These are phyloP conservation scores for Xerocomus spinulosus DNA, from an alignment of 768 basidiomycete genomes.

Conservation along the genomic window DNA sequence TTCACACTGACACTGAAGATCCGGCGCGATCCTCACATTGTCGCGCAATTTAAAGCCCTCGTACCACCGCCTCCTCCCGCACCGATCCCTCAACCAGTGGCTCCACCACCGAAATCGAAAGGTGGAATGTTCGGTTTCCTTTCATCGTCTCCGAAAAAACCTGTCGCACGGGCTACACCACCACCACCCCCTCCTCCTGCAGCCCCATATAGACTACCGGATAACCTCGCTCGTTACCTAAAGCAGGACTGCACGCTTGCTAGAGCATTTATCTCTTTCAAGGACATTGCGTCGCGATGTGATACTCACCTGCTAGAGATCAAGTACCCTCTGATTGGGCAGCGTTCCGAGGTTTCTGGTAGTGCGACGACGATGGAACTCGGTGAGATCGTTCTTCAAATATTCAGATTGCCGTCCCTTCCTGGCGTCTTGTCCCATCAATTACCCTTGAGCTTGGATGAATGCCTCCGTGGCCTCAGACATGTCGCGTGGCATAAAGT, in stretches of 20 bases:
- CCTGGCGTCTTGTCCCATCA: constrained; percentile 75
- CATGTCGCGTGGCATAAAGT: constrained; percentile 93
- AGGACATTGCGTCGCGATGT: constrained; percentile 77
- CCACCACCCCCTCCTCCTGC: constrained; percentile 29
- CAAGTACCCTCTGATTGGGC: constrained; percentile 75
- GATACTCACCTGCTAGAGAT: constrained; percentile 84
- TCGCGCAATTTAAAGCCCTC: constrained; percentile 68
- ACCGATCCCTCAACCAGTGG: constrained; percentile 37
- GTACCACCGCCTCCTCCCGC: constrained; percentile 47
- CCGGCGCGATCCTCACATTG: constrained; percentile 80
- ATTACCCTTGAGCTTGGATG: constrained; percentile 89
- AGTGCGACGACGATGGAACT: constrained; percentile 64
- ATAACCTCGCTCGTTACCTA: constrained; percentile 79
- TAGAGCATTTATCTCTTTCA: constrained; percentile 84
- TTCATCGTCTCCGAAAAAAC: constrained; percentile 68
- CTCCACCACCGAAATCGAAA: constrained; percentile 52
- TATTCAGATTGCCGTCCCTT: constrained; percentile 85
- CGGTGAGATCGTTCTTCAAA: constrained; percentile 84
- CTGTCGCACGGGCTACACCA: constrained; percentile 40
- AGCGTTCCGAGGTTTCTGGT: constrained; percentile 50
- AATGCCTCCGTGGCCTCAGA: constrained; percentile 82
- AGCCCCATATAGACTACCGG: constrained; percentile 46
- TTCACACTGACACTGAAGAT: constrained; percentile 89
- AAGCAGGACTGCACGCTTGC: constrained; percentile 86
- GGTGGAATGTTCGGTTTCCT: constrained; percentile 73